Evolutionary conservation across 2,329 filamentous ascomycete genomes (phyloP), one percentile per base, ranked within the genome.

Genomic region (Teratosphaeriaceae sp.): DNA sequence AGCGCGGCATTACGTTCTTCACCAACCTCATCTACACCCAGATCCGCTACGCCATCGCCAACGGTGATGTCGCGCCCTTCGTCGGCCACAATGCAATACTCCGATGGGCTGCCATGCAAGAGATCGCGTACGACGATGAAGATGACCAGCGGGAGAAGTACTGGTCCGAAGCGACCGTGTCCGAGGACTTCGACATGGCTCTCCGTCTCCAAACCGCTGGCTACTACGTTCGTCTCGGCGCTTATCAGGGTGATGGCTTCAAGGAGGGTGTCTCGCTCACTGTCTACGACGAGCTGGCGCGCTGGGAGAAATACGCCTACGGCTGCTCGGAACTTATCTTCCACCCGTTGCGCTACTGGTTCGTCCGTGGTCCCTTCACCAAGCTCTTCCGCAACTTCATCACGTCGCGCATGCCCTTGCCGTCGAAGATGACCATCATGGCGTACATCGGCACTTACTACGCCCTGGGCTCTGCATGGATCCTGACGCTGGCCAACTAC

Each of bases 391-490:
- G 80, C 47, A 74, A 68, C 43, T 90, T 92, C 68, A 64, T 89
- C 42, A 75, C 73, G 60, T 87, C 82, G 53, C 79, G 77, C 61
- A 88, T 88, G 58, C 80, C 80, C 12, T 75, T 88, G 48, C 84
- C 82, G 3, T 84, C 81, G 57, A 88, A 88, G 68, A 71, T 87
- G 55, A 87, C 83, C 38, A 79, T 88, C 52, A 67, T 86, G 60
- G 82, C 82, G 2, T 88, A 88, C 61, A 84, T 88, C 48, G 84
- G 84, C 37, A 88, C 84, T 2, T 88, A 88, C 67, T 88, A 87
- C 61, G 84, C 84, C 49, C 84, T 88, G 47, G 84, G 78, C 21
- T 82, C 82, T 6, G 80, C 83, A 19, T 88, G 84, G 82, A 71
- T 85, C 57, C 73, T 87, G 67, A 87, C 83, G 1, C 70, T 79